These are phyloP conservation scores for Ophiostoma sp. DNA, from an alignment of 2,329 filamentous ascomycete genomes.

Conservation along the genomic window DNA sequence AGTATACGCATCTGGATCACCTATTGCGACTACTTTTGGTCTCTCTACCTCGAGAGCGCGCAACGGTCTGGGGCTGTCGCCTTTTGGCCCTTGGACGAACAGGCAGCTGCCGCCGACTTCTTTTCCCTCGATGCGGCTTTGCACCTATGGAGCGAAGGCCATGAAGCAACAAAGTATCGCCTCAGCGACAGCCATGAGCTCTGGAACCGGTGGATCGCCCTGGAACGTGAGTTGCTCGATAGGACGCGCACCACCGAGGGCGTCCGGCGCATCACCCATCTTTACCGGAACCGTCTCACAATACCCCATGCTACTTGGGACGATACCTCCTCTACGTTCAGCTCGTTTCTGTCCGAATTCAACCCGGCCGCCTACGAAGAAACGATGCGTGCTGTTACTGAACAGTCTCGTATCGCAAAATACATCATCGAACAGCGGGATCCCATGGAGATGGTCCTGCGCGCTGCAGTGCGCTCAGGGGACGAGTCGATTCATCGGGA, in stretches of 20 bases:
- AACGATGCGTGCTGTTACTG: conserved; percentile 64
- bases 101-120: conserved; percentile 60
- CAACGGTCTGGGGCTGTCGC: conserved; percentile 46
- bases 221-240: conserved; percentile 63
- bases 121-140: conserved; percentile 64
- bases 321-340: conserved; percentile 68
- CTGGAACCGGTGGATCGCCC: conserved; percentile 72
- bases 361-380: conserved; percentile 66
- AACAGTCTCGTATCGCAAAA: conserved; percentile 59
- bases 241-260: conserved; percentile 50
- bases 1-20: conserved; percentile 70
- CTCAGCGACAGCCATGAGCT: conserved; percentile 70
- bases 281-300: conserved; percentile 64
- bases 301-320: conserved; percentile 72
- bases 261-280: conserved; percentile 59
- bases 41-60: conserved; percentile 61
- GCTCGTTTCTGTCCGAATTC: conserved; percentile 66
- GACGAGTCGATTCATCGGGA: conserved; percentile 51
- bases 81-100: conserved; percentile 62
- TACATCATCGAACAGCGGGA: conserved; percentile 59
- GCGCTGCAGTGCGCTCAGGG: conserved; percentile 50
- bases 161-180: conserved; percentile 66
- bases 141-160: conserved; percentile 65
- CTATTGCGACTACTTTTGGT: conserved; percentile 74
- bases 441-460: conserved; percentile 60